A percentile compares a stretch with the other conserved stretches of the same genome.
These are phyloP conservation scores for Pythium aquatile DNA, from an alignment of 352 stramenopile species.

Conservation along the genomic window DNA sequence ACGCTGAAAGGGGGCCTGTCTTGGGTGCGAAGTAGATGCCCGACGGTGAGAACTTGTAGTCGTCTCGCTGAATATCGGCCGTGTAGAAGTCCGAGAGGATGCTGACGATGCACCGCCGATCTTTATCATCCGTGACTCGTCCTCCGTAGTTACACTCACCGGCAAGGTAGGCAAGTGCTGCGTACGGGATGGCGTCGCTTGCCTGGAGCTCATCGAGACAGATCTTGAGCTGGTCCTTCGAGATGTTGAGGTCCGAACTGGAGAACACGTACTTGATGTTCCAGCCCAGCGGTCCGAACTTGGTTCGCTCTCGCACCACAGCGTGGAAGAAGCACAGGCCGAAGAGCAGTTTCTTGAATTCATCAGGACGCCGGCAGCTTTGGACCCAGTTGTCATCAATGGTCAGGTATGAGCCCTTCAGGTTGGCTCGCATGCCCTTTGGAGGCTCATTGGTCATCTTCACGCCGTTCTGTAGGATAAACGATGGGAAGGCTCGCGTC, in stretches of 20 bases:
- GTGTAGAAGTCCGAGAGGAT: slow-evolving; percentile 86
- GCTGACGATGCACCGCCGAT: slow-evolving; percentile 86
- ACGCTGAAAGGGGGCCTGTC: slow-evolving; percentile 42
- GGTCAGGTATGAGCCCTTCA: slow-evolving; percentile 90
- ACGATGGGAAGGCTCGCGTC: slow-evolving; percentile 91
- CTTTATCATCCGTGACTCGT: slow-evolving; percentile 94
- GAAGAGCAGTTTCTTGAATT: slow-evolving; percentile 87
- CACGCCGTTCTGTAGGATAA: slow-evolving; percentile 91
- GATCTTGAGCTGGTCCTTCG: slow-evolving; percentile 85
- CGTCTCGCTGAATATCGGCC: slow-evolving; percentile 68
- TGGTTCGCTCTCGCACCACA: slow-evolving; percentile 80
- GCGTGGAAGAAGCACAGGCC: slow-evolving; percentile 93
- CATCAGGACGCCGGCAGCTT: slow-evolving; percentile 48
- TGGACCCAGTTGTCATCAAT: slow-evolving; percentile 78
- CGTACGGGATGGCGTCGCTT: slow-evolving; percentile 83
- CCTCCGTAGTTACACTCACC: slow-evolving; percentile 96
- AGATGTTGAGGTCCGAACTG: slow-evolving; percentile 81
- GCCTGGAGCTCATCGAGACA: slow-evolving; percentile 67
- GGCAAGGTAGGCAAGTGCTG: slow-evolving; percentile 89
- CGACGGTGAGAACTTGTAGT: slow-evolving; percentile 81
- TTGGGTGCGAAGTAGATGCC: slow-evolving; percentile 78
- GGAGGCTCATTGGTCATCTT: slow-evolving; percentile 97
- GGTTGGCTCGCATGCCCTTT: slow-evolving; percentile 92
- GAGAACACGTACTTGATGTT: slow-evolving; percentile 91
- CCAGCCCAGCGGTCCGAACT: slow-evolving; percentile 84